Evolutionary conservation across 192 early-diverging fungal species (phyloP).

Genomic region (Thamnidium elegans): DNA sequence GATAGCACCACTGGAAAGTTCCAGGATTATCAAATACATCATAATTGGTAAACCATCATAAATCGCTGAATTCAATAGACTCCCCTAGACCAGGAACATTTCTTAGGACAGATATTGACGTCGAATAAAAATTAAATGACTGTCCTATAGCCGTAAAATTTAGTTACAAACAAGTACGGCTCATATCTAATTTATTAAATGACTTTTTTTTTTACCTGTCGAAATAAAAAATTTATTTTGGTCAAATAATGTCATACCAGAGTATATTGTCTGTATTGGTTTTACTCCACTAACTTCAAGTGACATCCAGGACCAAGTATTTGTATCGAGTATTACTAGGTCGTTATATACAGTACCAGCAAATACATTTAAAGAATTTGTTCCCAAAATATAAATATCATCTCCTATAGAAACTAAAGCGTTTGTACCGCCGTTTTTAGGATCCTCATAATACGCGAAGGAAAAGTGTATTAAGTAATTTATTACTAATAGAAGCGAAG

Average conservation of each 20-base stretch:
- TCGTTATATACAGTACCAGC: background rate
- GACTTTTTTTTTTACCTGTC: no score
- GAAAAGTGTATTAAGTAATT: no score
- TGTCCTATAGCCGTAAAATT: background rate
- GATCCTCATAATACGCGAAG: no score
- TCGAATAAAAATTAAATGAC: background rate
- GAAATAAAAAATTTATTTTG: no score
- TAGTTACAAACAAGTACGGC: no score
- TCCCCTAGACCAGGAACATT: background rate
- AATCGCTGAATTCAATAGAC: background rate
- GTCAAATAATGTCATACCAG: background rate
- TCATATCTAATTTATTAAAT: background rate
- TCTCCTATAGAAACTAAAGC: no score
- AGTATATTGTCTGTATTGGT: no score
- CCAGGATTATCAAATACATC: background rate
- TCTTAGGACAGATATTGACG: background rate
- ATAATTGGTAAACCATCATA: conserved; percentile 9
- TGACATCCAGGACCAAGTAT: conserved; percentile 3
- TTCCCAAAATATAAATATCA: no score
- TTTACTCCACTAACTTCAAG: no score
- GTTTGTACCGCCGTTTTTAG: no score
- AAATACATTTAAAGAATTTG: background rate
- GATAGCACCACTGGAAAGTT: background rate
- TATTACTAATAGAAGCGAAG: no score
- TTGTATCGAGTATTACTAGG: conserved; percentile 6